These are phyloP conservation scores for Aspergillus incahuasiensis DNA, from an alignment of 495 filamentous ascomycete species.

Conservation along the genomic window DNA sequence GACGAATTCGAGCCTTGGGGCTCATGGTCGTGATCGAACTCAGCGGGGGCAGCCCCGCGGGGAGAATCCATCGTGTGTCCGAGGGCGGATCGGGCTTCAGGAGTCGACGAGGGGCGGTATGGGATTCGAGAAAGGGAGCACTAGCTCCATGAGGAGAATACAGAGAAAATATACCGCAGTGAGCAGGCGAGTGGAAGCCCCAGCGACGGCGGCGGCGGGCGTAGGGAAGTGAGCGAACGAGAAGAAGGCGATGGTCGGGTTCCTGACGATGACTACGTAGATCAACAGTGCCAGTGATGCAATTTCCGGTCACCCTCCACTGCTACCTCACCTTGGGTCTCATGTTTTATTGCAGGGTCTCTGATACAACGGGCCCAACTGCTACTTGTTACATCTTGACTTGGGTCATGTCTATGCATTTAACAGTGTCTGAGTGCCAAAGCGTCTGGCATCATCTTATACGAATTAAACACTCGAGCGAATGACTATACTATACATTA, in stretches of 20 bases:
- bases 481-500: constrained; percentile 8
- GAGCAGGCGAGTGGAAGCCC: neutral
- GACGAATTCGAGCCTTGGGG: constrained; percentile 12
- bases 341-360: neutral
- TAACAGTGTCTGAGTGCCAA: neutral
- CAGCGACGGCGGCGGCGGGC: neutral
- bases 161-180: neutral
- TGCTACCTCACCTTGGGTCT: neutral
- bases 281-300: constrained; percentile 25
- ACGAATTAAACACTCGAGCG: neutral
- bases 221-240: neutral
- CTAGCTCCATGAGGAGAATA: constrained; percentile 20
- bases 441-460: neutral
- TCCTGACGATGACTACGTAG: constrained; percentile 21
- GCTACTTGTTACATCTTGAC: neutral
- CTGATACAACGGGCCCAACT: neutral
- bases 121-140: constrained; percentile 8
- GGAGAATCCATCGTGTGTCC: constrained; percentile 32
- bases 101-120: constrained; percentile 13
- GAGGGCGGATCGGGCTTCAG: constrained; percentile 1
- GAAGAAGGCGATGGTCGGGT: constrained; percentile 5
- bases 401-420: neutral
- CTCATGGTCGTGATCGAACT: constrained; percentile 26
- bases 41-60: constrained; percentile 33
- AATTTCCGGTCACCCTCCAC: constrained; percentile 9